These are phyloP conservation scores for Cutaneotrichosporon daszewskae DNA, from an alignment of 1,284 basidiomycete genomes.

Conservation along the genomic window DNA sequence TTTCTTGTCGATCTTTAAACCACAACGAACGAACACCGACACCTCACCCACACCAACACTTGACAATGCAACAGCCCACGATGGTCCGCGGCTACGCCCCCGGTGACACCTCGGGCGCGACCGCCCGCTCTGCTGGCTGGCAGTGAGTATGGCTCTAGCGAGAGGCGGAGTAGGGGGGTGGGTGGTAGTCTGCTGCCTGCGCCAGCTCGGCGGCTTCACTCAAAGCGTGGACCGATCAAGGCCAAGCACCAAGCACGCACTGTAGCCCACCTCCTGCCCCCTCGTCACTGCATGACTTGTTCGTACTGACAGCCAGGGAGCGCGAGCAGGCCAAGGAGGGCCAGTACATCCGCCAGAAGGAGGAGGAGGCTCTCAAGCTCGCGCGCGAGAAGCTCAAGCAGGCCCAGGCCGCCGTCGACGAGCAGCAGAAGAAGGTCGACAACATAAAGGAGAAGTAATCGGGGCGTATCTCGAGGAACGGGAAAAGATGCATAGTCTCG, in stretches of 20 bases:
- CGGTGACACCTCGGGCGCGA: conserved; percentile 32
- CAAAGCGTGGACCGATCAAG: background rate
- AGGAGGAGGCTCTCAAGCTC: conserved; percentile 30
- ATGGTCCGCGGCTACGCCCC: conserved; percentile 35
- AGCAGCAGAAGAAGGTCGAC: conserved; percentile 7
- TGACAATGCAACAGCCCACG: conserved; percentile 21
- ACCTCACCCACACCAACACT: background rate
- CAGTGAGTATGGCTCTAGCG: conserved; percentile 24
- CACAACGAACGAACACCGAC: background rate
- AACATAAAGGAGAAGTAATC: too few relatives aligned
- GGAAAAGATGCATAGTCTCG: too few relatives aligned
- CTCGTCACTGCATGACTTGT: background rate
- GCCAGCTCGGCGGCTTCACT: background rate
- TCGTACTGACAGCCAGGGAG: conserved; percentile 20
- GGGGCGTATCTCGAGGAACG: too few relatives aligned
- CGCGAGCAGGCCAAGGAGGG: conserved; percentile 45
- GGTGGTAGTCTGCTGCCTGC: background rate
- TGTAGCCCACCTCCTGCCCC: background rate
- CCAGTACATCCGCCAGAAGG: conserved; percentile 39
- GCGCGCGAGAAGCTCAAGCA: conserved; percentile 24
- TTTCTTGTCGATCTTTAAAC: background rate
- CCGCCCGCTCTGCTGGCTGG: conserved; percentile 40
- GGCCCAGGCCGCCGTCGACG: conserved; percentile 33
- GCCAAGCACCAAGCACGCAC: background rate
- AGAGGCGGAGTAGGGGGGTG: too few relatives aligned